Evolutionary conservation across 768 basidiomycete genomes (phyloP), one percentile per base, ranked within the genome.

Genomic region (Cubamyces sp.): DNA sequence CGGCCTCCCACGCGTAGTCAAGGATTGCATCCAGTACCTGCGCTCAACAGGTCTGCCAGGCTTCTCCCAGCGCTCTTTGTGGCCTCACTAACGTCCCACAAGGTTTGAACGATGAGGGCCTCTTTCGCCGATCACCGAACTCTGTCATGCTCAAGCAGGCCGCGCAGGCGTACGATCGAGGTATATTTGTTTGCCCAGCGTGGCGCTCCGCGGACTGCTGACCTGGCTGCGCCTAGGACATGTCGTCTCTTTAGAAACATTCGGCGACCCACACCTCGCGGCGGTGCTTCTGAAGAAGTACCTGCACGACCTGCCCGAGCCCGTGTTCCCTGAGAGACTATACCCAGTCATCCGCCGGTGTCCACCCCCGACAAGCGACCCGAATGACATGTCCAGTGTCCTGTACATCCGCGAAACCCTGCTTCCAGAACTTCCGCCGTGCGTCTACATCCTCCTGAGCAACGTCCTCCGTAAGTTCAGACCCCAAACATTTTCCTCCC

Each of bases 241-340:
- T 64, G 86, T 93, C 1, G 88, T 95, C 11, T 91, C 90, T 1
- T 75, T 95, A 45, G 77, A 84, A n/a, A 87, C 80, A 1, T 94
- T 91, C 68, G 82, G 80, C 0, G 92, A 94, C 67, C 87, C 91
- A 6, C 82, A 91, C 73, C 81, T 95, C 1, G 90, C 91, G 3
- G 91, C 93, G 9, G 93, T 94, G 1, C 79, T 95, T 39, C 75
- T 95, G 57, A 94, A 95, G 78, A 93, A 92, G 71, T 94, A 90
- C 70, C 75, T 95, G 25, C 84, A 91, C 40, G 91, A 93, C 72
- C 77, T 95, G 1, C 91, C 91, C 1, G 81, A 84, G 53, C 89
- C 93, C 3, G 75, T 91, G n/a, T 91, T 95, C 66, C 83, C 88
- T 0, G 91, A 92, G 73, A 72, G 70, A 5, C 72, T 87, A 15